These are phyloP conservation scores for Oryza nivara DNA, from an alignment of 176 grass and related monocot species.

Conservation along the genomic window DNA sequence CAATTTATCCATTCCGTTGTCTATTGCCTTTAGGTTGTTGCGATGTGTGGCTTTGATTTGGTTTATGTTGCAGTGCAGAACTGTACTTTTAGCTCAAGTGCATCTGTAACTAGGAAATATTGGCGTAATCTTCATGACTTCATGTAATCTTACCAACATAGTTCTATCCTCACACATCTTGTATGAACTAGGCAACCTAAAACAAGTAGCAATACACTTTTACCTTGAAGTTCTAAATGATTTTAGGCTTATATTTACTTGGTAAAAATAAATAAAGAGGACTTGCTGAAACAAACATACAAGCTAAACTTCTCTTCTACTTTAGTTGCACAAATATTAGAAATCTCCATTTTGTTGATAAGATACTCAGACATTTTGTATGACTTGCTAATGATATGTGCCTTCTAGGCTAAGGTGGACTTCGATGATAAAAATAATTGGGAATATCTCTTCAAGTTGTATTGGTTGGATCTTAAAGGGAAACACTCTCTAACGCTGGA, in stretches of 20 bases:
- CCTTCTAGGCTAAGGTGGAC: slow-evolving; percentile 74
- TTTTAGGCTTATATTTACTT: slow-evolving; percentile 14
- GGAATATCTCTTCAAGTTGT: slow-evolving; percentile 99
- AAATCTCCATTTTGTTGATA: slow-evolving; percentile 32
- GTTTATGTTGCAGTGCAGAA: slow-evolving; percentile 18
- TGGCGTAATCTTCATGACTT: slow-evolving; percentile 19
- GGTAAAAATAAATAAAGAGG: slow-evolving; percentile 1
- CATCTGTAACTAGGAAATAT: slow-evolving; percentile 8
- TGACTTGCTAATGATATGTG: slow-evolving; percentile 7
- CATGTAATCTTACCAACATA: neutral
- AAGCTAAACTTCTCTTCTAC: slow-evolving; percentile 20
- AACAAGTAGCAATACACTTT: slow-evolving; percentile 11
- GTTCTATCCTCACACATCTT: slow-evolving; percentile 10
- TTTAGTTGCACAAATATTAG: slow-evolving; percentile 17
- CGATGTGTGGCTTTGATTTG: neutral
- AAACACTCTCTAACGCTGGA: slow-evolving; percentile 75
- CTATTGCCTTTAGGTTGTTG: slow-evolving; percentile 9
- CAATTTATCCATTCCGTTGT: neutral
- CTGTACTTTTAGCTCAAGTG: slow-evolving; percentile 18
- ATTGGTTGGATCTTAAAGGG: slow-evolving; percentile 92
- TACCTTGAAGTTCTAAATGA: neutral
- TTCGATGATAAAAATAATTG: slow-evolving; percentile 97
- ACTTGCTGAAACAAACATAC: neutral
- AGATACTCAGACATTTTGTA: slow-evolving; percentile 17
- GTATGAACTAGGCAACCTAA: neutral